Evolutionary conservation across 2,329 filamentous ascomycete species (phyloP).

Genomic region (Albifimbria verrucaria): DNA sequence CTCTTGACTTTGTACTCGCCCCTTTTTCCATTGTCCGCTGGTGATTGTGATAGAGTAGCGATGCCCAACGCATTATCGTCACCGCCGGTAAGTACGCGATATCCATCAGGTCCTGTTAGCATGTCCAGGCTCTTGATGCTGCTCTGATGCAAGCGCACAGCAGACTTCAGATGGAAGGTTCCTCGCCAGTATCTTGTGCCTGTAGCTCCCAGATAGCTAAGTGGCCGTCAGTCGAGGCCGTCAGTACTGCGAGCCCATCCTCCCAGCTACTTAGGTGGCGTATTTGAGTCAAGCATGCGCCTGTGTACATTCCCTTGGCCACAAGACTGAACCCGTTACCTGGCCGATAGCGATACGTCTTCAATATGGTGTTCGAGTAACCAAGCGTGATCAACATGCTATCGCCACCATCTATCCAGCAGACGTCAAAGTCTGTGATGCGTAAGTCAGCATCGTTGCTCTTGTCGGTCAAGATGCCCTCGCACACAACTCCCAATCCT

Average conservation of each 20-base stretch:
- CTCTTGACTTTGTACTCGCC: conserved; percentile 17
- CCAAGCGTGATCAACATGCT: conserved; percentile 64
- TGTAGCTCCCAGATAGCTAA: conserved; percentile 37
- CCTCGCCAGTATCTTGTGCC: conserved; percentile 15
- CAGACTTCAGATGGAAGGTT: conserved; percentile 22
- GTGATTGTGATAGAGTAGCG: conserved; percentile 28
- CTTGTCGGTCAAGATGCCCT: conserved; percentile 50
- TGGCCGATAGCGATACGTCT: conserved; percentile 50
- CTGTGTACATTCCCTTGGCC: conserved; percentile 59
- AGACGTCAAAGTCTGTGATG: conserved; percentile 74
- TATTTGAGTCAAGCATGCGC: conserved; percentile 71
- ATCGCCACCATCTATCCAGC: conserved; percentile 14
- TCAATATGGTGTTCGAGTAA: conserved; percentile 80
- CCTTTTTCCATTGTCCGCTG: conserved; percentile 10
- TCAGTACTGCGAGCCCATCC: conserved; percentile 46
- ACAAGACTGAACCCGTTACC: conserved; percentile 44
- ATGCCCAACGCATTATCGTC: conserved; percentile 82
- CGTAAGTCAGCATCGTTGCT: conserved; percentile 63
- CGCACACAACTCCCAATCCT: conserved; percentile 54
- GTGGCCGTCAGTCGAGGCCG: conserved; percentile 79
- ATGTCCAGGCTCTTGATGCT: conserved; percentile 67
- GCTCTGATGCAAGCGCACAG: conserved; percentile 68
- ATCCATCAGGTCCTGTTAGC: conserved; percentile 24
- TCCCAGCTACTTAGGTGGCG: conserved; percentile 35
- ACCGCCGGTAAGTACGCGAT: conserved; percentile 69